Conservation (phyloP, 2,329 filamentous ascomycete species). For the Reticulascus tulasneorum region DNA sequence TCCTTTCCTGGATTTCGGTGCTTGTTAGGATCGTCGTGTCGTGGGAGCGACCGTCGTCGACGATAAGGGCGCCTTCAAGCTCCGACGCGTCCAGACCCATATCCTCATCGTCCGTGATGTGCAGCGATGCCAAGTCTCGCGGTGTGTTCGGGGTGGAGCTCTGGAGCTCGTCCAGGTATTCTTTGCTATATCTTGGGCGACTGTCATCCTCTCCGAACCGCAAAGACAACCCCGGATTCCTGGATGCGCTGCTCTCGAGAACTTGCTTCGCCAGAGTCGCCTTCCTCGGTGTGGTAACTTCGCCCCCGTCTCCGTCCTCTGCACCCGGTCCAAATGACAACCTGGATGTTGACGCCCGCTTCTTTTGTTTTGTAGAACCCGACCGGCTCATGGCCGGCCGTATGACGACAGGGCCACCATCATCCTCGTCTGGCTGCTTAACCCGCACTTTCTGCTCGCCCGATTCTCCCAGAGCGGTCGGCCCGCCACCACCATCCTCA, state of each 20-base stretch:
- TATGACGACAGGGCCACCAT: constrained; percentile 43
- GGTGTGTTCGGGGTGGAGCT: constrained; percentile 82
- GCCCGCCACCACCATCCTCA: constrained; percentile 14
- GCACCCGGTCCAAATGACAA: constrained; percentile 68
- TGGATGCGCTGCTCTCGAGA: constrained; percentile 63
- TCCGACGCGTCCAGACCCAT: constrained; percentile 58
- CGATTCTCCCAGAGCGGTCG: constrained; percentile 1
- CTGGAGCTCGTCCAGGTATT: constrained; percentile 81
- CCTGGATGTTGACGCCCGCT: constrained; percentile 60
- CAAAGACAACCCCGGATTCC: constrained; percentile 51
- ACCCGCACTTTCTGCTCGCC: constrained; percentile 16
- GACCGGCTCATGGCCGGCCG: constrained; percentile 44
- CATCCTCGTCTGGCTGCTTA: constrained; percentile 36
- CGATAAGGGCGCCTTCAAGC: constrained; percentile 61
- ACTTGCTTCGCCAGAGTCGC: constrained; percentile 59
- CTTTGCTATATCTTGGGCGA: constrained; percentile 77
- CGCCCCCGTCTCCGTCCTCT: constrained; percentile 49
- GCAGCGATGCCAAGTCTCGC: constrained; percentile 49
- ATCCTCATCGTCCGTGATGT: constrained; percentile 42
- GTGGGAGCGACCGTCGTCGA: constrained; percentile 38
- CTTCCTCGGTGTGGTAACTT: constrained; percentile 59
- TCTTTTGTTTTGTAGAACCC: constrained; percentile 59
- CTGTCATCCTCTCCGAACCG: constrained; percentile 58
- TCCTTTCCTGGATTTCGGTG: constrained; percentile 12
- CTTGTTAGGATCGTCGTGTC: constrained; percentile 36